Percentiles rank a stretch among this genome's conserved stretches.
These are phyloP conservation scores for Rubia tinctorum DNA, from an alignment of 305 asterid genomes.

Conservation along the genomic window DNA sequence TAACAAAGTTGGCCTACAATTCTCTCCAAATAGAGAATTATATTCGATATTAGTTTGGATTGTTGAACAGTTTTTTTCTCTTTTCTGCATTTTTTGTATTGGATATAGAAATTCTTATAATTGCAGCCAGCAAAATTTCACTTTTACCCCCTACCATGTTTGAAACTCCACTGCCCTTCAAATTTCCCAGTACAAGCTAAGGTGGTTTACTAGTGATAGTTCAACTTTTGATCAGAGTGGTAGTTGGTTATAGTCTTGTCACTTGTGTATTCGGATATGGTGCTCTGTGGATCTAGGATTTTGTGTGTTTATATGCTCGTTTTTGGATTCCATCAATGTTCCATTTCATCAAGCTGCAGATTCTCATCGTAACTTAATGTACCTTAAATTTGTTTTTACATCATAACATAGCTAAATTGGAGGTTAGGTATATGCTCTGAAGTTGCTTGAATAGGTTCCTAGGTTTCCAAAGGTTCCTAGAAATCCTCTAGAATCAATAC, in stretches of 20 bases:
- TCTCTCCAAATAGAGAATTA: background rate
- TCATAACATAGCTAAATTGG: background rate
- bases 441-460: background rate
- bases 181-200: background rate
- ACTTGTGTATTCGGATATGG: background rate
- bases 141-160: background rate
- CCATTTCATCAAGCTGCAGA: background rate
- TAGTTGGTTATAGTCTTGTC: background rate
- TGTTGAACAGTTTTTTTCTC: background rate
- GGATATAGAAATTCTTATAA: background rate
- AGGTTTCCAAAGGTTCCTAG: background rate
- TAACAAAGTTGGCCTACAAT: background rate
- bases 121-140: background rate
- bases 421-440: background rate
- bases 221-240: background rate
- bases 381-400: background rate
- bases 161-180: background rate
- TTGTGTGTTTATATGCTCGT: background rate
- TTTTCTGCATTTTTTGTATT: background rate
- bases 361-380: background rate
- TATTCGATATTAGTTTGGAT: background rate
- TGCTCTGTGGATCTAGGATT: background rate
- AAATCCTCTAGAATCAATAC: background rate
- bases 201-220: background rate
- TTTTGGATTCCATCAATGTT: background rate